Evolutionary conservation across 2,329 filamentous ascomycete genomes (phyloP).

Genomic region (Fusarium verrucosum): DNA sequence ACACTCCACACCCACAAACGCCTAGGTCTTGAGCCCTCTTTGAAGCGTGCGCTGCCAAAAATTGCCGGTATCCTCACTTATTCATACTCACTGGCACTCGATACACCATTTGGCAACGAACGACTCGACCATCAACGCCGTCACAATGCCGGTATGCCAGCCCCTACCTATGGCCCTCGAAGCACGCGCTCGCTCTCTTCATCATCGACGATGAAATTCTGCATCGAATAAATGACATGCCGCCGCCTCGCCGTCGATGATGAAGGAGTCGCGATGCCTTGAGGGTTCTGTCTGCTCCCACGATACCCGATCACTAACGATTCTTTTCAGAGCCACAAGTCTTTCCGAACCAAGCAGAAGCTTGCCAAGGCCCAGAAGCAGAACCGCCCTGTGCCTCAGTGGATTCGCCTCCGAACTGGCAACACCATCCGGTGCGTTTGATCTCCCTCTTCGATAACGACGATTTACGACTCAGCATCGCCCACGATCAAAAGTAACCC

Average conservation of each 20-base stretch:
- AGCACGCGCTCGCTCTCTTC: conserved; percentile 17
- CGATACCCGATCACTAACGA: conserved; percentile 41
- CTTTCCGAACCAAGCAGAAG: conserved; percentile 99
- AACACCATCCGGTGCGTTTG: conserved; percentile 97
- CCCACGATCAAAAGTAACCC: neutral
- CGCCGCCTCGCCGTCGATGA: conserved; percentile 13
- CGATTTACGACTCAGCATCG: conserved; percentile 8
- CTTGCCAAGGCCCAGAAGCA: conserved; percentile 99
- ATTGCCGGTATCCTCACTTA: conserved; percentile 40
- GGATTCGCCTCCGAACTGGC: conserved; percentile 97
- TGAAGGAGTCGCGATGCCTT: conserved; percentile 14
- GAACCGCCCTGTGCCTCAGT: conserved; percentile 99
- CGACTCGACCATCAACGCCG: conserved; percentile 52
- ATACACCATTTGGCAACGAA: conserved; percentile 47
- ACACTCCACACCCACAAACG: conserved; percentile 12
- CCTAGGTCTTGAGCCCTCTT: too few relatives aligned
- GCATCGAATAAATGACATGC: conserved; percentile 8
- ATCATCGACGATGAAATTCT: conserved; percentile 17
- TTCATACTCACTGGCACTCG: conserved; percentile 37
- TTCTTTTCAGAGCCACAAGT: conserved; percentile 88
- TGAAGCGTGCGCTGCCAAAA: too few relatives aligned
- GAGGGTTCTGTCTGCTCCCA: conserved; percentile 15
- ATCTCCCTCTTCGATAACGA: conserved; percentile 10
- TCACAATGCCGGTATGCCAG: conserved; percentile 55
- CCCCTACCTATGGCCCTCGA: conserved; percentile 6